Conservation (phyloP, 176 grass and related monocot species). For the Cocos nucifera region DNA sequence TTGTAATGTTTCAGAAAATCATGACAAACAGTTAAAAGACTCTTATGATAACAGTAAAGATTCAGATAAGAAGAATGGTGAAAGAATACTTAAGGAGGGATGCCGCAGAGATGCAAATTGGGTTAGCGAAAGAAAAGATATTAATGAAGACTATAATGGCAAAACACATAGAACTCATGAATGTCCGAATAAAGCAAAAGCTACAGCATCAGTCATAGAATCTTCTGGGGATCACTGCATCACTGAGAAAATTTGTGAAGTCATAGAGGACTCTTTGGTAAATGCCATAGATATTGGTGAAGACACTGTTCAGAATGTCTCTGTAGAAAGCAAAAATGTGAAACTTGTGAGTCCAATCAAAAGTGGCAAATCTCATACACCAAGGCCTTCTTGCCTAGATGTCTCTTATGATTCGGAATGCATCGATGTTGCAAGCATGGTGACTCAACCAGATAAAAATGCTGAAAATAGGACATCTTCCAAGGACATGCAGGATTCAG, state of each 20-base stretch:
- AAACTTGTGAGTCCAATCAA: conserved; percentile 18
- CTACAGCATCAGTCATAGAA: conserved; percentile 15
- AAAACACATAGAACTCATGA: conserved; percentile 26
- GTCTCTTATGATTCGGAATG: conserved; percentile 6
- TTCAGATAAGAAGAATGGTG: conserved; percentile 25
- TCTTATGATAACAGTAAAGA: conserved; percentile 17
- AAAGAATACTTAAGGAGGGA: conserved; percentile 13
- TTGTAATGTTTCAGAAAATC: conserved; percentile 14
- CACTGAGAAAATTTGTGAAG: conserved; percentile 23
- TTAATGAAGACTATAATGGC: conserved; percentile 26
- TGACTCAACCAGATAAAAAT: conserved; percentile 27
- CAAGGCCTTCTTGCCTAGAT: conserved; percentile 9
- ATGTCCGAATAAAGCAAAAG: conserved; percentile 9
- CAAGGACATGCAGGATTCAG: conserved; percentile 15
- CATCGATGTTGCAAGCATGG: background rate
- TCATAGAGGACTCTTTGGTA: conserved; percentile 16
- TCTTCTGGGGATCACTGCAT: conserved; percentile 22
- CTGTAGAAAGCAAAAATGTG: conserved; percentile 16
- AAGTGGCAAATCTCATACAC: conserved; percentile 1
- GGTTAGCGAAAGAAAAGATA: conserved; percentile 22
- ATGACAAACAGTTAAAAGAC: conserved; percentile 4
- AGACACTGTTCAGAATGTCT: conserved; percentile 11
- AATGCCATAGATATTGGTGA: conserved; percentile 25
- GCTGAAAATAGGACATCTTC: conserved; percentile 29
- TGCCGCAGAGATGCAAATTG: conserved; percentile 29